These are phyloP conservation scores for Pelargonium nanum DNA, from an alignment of 345 rosid genomes.

Conservation along the genomic window DNA sequence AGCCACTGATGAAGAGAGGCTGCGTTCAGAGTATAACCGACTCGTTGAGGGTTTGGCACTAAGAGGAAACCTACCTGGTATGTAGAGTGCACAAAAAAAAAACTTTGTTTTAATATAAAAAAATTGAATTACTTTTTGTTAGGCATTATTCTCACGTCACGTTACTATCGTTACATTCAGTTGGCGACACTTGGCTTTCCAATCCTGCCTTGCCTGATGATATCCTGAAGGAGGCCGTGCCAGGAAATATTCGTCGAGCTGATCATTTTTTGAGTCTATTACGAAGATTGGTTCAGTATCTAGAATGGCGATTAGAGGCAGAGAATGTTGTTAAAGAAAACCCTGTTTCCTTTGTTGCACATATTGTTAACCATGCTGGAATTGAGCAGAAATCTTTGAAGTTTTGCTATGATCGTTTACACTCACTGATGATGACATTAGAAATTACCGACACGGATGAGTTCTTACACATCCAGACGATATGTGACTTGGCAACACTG, in stretches of 20 bases:
- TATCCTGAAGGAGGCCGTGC: slow-evolving; percentile 91
- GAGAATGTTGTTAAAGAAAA: slow-evolving; percentile 90
- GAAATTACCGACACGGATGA: slow-evolving; percentile 96
- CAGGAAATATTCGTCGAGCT: slow-evolving; percentile 92
- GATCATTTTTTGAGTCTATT: slow-evolving; percentile 90
- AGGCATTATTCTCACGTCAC: not conserved
- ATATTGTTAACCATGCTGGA: slow-evolving; percentile 69
- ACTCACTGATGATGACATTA: slow-evolving; percentile 84
- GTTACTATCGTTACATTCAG: slow-evolving; percentile 29
- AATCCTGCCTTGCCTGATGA: slow-evolving; percentile 98
- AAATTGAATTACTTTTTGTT: not conserved
- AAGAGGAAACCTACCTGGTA: slow-evolving; percentile 82
- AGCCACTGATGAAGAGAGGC: slow-evolving; percentile 87
- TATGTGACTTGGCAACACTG: slow-evolving; percentile 95
- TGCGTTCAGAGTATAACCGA: slow-evolving; percentile 87
- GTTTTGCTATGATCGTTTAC: slow-evolving; percentile 94
- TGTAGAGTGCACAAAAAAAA: slow-evolving; percentile 14
- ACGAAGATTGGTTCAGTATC: slow-evolving; percentile 80
- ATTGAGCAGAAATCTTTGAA: slow-evolving; percentile 86
- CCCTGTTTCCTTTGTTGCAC: slow-evolving; percentile 74
- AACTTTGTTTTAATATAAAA: not conserved
- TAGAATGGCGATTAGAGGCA: slow-evolving; percentile 62
- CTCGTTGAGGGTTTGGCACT: slow-evolving; percentile 90
- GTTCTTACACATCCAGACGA: slow-evolving; percentile 83
- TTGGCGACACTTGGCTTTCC: slow-evolving; percentile 78